Evolutionary conservation across 1,139 yeast genomes (phyloP).

Genomic region (Scheffersomyces segobiensis): DNA sequence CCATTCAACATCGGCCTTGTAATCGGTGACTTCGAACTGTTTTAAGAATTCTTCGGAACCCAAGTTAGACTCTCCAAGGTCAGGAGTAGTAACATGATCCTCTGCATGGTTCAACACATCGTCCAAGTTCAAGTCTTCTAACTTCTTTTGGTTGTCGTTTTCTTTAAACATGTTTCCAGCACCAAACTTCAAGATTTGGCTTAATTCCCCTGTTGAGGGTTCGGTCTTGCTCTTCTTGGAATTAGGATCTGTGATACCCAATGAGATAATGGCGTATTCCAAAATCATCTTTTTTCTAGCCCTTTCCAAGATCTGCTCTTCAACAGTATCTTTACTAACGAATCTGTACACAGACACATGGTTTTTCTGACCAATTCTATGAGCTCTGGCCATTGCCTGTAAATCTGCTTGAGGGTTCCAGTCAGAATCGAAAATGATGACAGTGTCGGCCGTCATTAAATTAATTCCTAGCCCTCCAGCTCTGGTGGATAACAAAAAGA

Average conservation of each 20-base stretch:
- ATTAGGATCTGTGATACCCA: constrained; percentile 84
- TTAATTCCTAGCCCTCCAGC: constrained; percentile 99
- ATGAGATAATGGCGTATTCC: constrained; percentile 94
- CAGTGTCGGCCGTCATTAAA: constrained; percentile 98
- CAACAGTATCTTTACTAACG: constrained; percentile 96
- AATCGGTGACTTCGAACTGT: constrained; percentile 98
- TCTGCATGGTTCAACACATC: constrained; percentile 97
- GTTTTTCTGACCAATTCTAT: constrained; percentile 96
- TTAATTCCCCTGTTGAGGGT: constrained; percentile 80
- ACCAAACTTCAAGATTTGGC: constrained; percentile 94
- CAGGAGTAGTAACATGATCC: constrained; percentile 95
- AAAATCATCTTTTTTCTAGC: constrained; percentile 97
- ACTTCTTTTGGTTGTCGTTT: constrained; percentile 86
- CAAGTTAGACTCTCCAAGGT: constrained; percentile 89
- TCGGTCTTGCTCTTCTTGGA: constrained; percentile 53
- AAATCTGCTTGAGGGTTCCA: constrained; percentile 99
- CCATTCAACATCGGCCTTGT: constrained; percentile 98
- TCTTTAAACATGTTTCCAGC: constrained; percentile 98
- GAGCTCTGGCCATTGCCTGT: constrained; percentile 99
- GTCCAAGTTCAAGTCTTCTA: constrained; percentile 93
- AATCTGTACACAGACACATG: constrained; percentile 97
- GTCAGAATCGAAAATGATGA: constrained; percentile 94
- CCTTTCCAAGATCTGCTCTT: constrained; percentile 93
- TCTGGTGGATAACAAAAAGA: constrained; percentile 86
- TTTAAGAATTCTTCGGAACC: constrained; percentile 98